Evolutionary conservation across 208 protist species (phyloP).

Genomic region (Trypanosoma rangeli): DNA sequence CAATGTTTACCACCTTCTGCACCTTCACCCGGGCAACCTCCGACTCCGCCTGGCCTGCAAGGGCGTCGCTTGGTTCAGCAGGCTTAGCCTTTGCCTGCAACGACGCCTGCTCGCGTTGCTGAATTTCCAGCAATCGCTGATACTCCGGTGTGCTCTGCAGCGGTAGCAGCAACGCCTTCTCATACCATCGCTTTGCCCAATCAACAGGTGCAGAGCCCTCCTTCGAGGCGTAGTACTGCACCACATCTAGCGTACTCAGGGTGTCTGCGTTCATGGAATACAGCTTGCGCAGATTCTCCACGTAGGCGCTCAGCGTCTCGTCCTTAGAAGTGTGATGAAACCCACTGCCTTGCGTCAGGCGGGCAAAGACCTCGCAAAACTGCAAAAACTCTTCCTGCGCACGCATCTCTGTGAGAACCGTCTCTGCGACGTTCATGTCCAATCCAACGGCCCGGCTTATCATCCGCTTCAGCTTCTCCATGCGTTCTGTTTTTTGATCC

Average conservation of each 20-base stretch:
- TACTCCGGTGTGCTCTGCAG: constrained; percentile 79
- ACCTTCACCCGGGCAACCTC: constrained; percentile 37
- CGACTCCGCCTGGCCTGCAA: constrained; percentile 34
- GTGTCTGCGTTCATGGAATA: constrained; percentile 69
- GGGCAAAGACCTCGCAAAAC: constrained; percentile 85
- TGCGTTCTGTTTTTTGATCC: constrained; percentile 10
- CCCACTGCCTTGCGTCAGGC: constrained; percentile 61
- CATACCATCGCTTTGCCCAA: constrained; percentile 86
- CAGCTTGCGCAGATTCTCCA: constrained; percentile 56
- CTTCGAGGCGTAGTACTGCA: constrained; percentile 84
- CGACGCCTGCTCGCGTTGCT: constrained; percentile 35
- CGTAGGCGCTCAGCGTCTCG: constrained; percentile 75
- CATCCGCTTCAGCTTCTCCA: constrained; percentile 36
- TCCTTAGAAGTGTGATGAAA: constrained; percentile 63
- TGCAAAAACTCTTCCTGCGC: constrained; percentile 83
- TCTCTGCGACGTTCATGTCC: constrained; percentile 63
- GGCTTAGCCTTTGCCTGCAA: constrained; percentile 17
- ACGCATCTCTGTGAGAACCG: constrained; percentile 57
- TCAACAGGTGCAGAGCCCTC: constrained; percentile 71
- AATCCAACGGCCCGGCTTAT: constrained; percentile 65
- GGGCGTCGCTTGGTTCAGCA: neutral
- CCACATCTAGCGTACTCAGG: constrained; percentile 73
- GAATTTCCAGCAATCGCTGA: constrained; percentile 56
- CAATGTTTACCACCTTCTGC: constrained; percentile 53
- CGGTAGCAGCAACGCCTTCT: constrained; percentile 70